Conservation (phyloP, 169 alveolate genomes). For the Plasmodium coatneyi region DNA sequence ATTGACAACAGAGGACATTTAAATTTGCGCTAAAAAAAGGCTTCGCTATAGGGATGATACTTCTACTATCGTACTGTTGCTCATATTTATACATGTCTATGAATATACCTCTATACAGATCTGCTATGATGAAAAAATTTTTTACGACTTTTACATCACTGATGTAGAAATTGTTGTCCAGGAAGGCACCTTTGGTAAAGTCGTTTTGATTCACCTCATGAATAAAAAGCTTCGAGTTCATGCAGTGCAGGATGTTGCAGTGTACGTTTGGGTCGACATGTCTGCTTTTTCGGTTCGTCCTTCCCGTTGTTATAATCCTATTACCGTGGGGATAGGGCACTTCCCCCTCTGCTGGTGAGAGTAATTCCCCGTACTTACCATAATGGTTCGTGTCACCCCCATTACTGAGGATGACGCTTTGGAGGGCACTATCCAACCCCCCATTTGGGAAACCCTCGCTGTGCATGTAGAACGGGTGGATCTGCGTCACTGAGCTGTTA, state of each 20-base stretch:
- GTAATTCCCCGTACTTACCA: not conserved
- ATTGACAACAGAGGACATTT: constrained; percentile 51
- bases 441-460: not conserved
- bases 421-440: not conserved
- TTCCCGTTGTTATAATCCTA: not conserved
- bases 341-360: not conserved
- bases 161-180: constrained; percentile 53
- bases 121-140: constrained; percentile 46
- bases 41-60: constrained; percentile 55
- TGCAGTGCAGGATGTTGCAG: constrained; percentile 27
- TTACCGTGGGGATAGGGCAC: not conserved
- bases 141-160: constrained; percentile 39
- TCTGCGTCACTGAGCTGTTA: constrained; percentile 38
- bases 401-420: not conserved
- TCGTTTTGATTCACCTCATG: constrained; percentile 44
- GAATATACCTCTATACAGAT: constrained; percentile 42
- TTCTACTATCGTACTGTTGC: constrained; percentile 60
- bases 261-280: not conserved
- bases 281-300: not conserved
- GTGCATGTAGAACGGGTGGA: constrained; percentile 34
- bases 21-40: constrained; percentile 19
- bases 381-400: not conserved
- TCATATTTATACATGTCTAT: constrained; percentile 68
- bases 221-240: constrained; percentile 30
- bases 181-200: constrained; percentile 66